phyloP scores from a whole-genome alignment of 495 filamentous ascomycete genomes.

The Pyronema omphalodes region DNA sequence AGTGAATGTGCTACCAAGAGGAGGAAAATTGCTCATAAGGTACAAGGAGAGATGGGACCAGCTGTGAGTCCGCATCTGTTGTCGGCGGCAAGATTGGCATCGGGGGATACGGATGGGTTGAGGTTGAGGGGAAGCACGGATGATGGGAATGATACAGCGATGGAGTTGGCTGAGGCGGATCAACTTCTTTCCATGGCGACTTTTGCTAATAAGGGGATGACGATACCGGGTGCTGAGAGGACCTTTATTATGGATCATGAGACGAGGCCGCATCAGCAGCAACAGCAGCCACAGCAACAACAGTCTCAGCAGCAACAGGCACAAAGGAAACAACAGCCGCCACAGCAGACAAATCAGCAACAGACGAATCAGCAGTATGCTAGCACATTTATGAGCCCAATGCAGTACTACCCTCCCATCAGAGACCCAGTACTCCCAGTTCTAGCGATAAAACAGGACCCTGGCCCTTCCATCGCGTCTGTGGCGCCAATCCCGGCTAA shows the following conservation, averaged over 20 bases:
- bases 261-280: no score
- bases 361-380: no score
- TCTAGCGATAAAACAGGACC: not conserved
- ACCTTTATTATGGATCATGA: not conserved
- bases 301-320: no score
- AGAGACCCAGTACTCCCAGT: not conserved
- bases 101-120: not conserved
- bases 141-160: slow-evolving; percentile 2
- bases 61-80: slow-evolving; percentile 19
- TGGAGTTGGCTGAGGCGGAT: slow-evolving; percentile 17
- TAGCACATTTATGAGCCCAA: no score
- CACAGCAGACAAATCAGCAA: no score
- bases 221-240: not conserved
- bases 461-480: no score
- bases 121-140: no score
- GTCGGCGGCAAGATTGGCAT: slow-evolving; percentile 17
- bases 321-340: no score
- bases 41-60: not conserved
- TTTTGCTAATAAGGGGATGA: slow-evolving; percentile 2
- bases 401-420: not conserved
- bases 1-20: slow-evolving; percentile 11
- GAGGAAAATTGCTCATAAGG: slow-evolving; percentile 12
- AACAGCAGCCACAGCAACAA: no score
- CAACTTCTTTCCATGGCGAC: slow-evolving; percentile 21
- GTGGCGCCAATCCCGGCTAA: no score